Base-by-base conservation (phyloP, 164 flowering plant species). In the Chloranthus sessilifolius region DNA sequence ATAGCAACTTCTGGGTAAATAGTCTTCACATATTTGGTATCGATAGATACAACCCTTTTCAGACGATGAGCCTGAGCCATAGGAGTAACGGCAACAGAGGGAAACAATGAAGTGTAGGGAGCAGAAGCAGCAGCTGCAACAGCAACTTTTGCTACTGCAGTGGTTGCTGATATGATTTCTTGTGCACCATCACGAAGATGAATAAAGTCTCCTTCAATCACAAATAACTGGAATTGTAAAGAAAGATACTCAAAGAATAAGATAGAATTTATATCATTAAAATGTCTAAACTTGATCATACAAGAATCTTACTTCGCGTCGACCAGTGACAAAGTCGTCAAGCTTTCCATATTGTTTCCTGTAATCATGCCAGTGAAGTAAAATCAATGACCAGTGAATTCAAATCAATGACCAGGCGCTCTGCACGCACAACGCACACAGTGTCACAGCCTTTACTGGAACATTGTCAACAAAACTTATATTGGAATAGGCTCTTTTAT, bases 321-420 rank as follows among this genome's bases (percentile, higher is more conserved):
- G 95, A 56, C 73, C 46, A 15, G 74, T 72, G 27, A 94, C 80
- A 67, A 89, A 94, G 24, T 89, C 96, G 50, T 89, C 96, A 54
- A 94, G 97, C 67, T 83, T 94, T 43, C 99, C 99, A 67, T 83
- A 85, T 44, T 66, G 77, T 56, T 60, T 87, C 72, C 74, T 83
- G 63, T 94, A 94, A 67, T 94, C 99, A 68, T 87, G 90, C 99
- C 99, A 94, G 61, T 89, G 88, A 16, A 89, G 70, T n/a, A n/a
- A n/a, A n/a, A n/a, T n/a, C n/a, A n/a, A n/a, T n/a, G n/a, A n/a
- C n/a, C n/a, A n/a, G n/a, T n/a, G n/a, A n/a, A n/a, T n/a, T n/a
- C n/a, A n/a, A n/a, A n/a, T n/a, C n/a, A n/a, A n/a, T n/a, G n/a
- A n/a, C n/a, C n/a, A n/a, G n/a, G n/a, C n/a, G n/a, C n/a, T n/a